Conservation (phyloP, 495 filamentous ascomycete genomes). For the Penicillium pulvis region DNA sequence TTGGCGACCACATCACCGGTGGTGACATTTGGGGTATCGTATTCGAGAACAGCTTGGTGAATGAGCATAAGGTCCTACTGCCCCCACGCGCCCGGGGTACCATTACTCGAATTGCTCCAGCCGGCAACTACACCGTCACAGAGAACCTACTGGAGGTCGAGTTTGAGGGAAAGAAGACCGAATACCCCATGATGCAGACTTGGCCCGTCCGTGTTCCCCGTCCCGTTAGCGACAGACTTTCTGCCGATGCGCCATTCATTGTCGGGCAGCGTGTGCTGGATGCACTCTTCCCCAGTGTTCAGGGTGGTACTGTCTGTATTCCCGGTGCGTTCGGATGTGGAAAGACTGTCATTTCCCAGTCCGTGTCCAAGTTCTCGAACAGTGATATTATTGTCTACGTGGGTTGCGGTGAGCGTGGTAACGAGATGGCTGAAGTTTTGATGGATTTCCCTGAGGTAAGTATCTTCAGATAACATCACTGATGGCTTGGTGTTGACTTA, state of each 20-base stretch:
- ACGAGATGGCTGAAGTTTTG: conserved; percentile 99
- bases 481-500: neutral
- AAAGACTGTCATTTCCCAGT: conserved; percentile 99
- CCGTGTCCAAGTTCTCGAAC: conserved; percentile 99
- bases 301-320: conserved; percentile 97
- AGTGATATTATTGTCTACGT: conserved; percentile 99
- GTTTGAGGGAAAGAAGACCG: conserved; percentile 92
- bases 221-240: conserved; percentile 85
- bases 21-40: conserved; percentile 94
- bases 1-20: conserved; percentile 94
- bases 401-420: conserved; percentile 96
- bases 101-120: conserved; percentile 84
- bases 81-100: conserved; percentile 88
- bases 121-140: conserved; percentile 90
- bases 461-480: neutral
- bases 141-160: conserved; percentile 95
- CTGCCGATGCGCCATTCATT: conserved; percentile 85
- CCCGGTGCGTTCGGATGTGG: conserved; percentile 98
- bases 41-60: conserved; percentile 93
- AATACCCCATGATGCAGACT: conserved; percentile 95
- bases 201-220: conserved; percentile 99
- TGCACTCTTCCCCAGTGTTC: conserved; percentile 95
- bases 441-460: conserved; percentile 94
- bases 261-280: conserved; percentile 97
- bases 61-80: conserved; percentile 93